These are phyloP conservation scores for Xylariaceae sp. DNA, from an alignment of 2,329 filamentous ascomycete genomes.

Conservation along the genomic window DNA sequence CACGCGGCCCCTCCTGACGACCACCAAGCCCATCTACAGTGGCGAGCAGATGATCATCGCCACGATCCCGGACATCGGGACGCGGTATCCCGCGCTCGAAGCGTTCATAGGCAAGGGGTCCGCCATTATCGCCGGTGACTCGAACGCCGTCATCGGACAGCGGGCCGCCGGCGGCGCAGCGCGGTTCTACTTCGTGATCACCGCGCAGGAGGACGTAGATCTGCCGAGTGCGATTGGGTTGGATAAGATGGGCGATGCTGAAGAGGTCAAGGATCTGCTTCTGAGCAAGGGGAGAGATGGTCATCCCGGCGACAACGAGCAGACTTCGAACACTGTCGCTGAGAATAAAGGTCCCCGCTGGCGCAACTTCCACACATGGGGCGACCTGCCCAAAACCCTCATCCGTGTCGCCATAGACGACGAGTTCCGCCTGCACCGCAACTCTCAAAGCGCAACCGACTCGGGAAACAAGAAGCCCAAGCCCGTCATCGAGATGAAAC, in stretches of 20 bases:
- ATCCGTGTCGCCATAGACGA: no score
- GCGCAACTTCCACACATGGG: background rate
- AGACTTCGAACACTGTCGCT: background rate
- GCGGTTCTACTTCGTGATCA: background rate
- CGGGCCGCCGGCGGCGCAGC: no score
- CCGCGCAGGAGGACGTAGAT: background rate
- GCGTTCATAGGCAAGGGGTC: background rate
- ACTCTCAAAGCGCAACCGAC: no score
- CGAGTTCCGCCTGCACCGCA: no score
- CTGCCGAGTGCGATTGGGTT: background rate
- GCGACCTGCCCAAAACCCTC: background rate
- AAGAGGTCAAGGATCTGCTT: background rate
- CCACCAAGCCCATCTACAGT: constrained; percentile 33
- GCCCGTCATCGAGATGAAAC: no score
- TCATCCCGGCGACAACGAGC: no score
- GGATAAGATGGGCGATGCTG: background rate
- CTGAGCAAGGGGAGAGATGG: no score
- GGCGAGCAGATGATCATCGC: constrained; percentile 19
- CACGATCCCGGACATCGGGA: background rate
- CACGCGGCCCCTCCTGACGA: constrained; percentile 26
- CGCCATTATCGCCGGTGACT: background rate
- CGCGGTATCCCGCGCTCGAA: background rate
- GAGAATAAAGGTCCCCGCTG: background rate
- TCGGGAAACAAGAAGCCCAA: no score
- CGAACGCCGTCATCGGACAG: background rate